These are phyloP conservation scores for Tremellales sp. DNA, from an alignment of 1,284 basidiomycete genomes.

Conservation along the genomic window DNA sequence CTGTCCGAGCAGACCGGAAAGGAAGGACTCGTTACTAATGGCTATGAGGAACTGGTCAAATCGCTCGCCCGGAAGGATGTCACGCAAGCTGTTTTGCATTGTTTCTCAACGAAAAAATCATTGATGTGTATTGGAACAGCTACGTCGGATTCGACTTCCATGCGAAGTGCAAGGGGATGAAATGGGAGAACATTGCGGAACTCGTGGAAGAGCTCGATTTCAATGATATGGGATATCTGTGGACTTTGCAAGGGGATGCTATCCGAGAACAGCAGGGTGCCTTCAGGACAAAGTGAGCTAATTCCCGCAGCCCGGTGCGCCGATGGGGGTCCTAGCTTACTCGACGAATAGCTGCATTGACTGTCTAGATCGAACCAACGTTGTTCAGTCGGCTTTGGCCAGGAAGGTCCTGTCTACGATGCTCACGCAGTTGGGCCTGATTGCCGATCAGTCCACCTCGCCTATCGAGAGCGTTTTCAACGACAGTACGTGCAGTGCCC, in stretches of 20 bases:
- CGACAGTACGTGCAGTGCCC: slow-evolving; percentile 56
- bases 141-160: slow-evolving; percentile 76
- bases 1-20: slow-evolving; percentile 87
- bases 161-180: slow-evolving; percentile 58
- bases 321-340: not conserved
- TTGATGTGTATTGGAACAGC: slow-evolving; percentile 9
- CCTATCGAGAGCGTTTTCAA: slow-evolving; percentile 80
- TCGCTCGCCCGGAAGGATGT: slow-evolving; percentile 60
- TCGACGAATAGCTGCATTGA: slow-evolving; percentile 76
- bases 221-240: slow-evolving; percentile 78
- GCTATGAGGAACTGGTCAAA: slow-evolving; percentile 67
- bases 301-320: not conserved
- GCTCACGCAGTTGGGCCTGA: slow-evolving; percentile 65
- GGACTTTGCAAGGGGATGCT: slow-evolving; percentile 68
- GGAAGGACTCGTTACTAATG: slow-evolving; percentile 73
- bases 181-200: slow-evolving; percentile 81
- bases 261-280: slow-evolving; percentile 79
- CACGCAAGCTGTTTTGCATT: slow-evolving; percentile 52
- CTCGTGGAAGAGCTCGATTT: slow-evolving; percentile 72
- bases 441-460: slow-evolving; percentile 26
- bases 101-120: not conserved
- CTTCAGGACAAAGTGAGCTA: slow-evolving; percentile 57
- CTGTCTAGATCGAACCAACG: slow-evolving; percentile 84
- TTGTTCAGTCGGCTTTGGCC: slow-evolving; percentile 85
- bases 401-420: slow-evolving; percentile 75